Evolutionary conservation across 1,284 basidiomycete species (phyloP), one percentile per base, ranked within the genome.

Genomic region (Austroboletus niveus): DNA sequence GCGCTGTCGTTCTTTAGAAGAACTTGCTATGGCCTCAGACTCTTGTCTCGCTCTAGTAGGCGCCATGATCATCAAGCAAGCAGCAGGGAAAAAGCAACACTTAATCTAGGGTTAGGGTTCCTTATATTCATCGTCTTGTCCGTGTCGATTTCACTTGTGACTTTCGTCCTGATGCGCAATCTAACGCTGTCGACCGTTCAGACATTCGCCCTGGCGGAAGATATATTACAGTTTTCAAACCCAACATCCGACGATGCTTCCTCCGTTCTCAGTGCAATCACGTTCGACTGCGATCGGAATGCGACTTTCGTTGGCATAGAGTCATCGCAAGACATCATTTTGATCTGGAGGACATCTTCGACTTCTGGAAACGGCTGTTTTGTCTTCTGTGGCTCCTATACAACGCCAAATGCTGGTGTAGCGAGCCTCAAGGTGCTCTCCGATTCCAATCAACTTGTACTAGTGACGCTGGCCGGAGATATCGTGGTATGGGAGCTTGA

Each of bases 401-500:
- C 41, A 27, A 54, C 55, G 5, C 24, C 53, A 8, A 52, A 58
- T 34, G 55, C 65, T 24, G 78, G 87, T 62, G 75, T 88, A 12
- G 69, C 87, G 17, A 79, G 80, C 32, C 71, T 93, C 52, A 78
- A 76, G 48, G 79, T 87, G 48, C 72, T 92, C 20, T 73, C 84
- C 11, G 92, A 94, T 57, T 77, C 77, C 36, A 74, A 82, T 51
- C 74, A 76, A 4, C 69, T 94, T 10, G 81, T 78, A 9, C 66
- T 86, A 11, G 76, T 94, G 14, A 81, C 85, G 55, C 76, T 82
- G 6, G 80, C 82, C 6, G 93, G 93, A 44, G 92, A 94, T 61
- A 90, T 96, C 51, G 83, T 82, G 3, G 82, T 83, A 22, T 68
- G 88, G 39, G 68, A 76, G 10, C 59, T 89, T 15, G 82, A 85